These are phyloP conservation scores for Pilaira anomala DNA, from an alignment of 192 early-diverging fungal species.

Conservation along the genomic window DNA sequence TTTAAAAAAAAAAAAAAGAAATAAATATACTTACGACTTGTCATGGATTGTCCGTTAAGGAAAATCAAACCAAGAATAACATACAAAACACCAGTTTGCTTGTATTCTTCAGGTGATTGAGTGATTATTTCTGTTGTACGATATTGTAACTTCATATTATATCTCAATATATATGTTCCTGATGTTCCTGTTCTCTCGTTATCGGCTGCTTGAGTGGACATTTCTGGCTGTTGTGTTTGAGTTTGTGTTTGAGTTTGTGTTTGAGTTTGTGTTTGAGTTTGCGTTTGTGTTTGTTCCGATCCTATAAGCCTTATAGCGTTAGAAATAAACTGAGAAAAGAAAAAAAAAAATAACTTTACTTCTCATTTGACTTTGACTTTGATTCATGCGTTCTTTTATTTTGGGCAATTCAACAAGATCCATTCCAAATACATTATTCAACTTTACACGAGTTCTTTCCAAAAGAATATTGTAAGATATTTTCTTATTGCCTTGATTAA, in stretches of 20 bases:
- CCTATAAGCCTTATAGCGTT: background rate
- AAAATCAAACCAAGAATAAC: constrained; percentile 57
- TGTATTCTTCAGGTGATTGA: constrained; percentile 39
- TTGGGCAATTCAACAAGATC: constrained; percentile 53
- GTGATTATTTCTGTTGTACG: constrained; percentile 30
- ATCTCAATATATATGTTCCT: constrained; percentile 45
- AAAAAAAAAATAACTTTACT: background rate
- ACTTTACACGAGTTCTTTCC: constrained; percentile 41
- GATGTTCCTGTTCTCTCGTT: background rate
- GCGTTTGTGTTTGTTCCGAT: background rate
- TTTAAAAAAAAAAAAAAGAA: background rate
- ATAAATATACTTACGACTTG: constrained; percentile 36
- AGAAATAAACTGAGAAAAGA: background rate
- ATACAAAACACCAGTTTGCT: constrained; percentile 53
- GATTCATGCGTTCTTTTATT: constrained; percentile 20
- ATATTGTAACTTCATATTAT: constrained; percentile 38
- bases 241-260: too few relatives aligned
- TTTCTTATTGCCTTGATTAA: background rate
- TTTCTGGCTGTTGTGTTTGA: constrained; percentile 10
- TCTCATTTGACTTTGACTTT: background rate
- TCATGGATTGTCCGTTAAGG: constrained; percentile 48
- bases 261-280: too few relatives aligned
- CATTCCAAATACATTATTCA: constrained; percentile 62
- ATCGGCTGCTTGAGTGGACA: background rate
- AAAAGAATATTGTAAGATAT: constrained; percentile 17